Evolutionary conservation across 495 filamentous ascomycete species (phyloP).

Genomic region (Neurospora sp.): DNA sequence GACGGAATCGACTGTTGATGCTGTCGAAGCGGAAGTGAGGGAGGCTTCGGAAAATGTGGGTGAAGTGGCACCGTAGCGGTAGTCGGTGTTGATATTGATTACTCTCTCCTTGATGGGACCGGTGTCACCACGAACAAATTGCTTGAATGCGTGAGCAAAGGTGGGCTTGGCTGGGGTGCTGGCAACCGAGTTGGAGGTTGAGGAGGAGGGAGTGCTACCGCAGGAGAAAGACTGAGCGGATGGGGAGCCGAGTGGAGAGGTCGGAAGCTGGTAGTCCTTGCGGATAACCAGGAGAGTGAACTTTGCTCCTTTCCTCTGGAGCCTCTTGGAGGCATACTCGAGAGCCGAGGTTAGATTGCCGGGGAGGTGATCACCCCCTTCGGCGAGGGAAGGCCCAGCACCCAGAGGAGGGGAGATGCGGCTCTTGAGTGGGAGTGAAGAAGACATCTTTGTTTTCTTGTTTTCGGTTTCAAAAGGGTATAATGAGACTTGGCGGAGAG

Average conservation of each 20-base stretch:
- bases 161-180: conserved; percentile 16
- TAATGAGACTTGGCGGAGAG: not conserved
- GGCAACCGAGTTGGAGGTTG: conserved; percentile 16
- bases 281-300: conserved; percentile 41
- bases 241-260: conserved; percentile 10
- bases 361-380: conserved; percentile 34
- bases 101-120: conserved; percentile 17
- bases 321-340: conserved; percentile 40
- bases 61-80: conserved; percentile 16
- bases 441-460: not conserved
- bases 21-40: conserved; percentile 11
- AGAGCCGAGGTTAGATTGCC: conserved; percentile 31
- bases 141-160: conserved; percentile 25
- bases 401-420: conserved; percentile 47
- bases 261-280: conserved; percentile 38
- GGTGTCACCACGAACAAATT: conserved; percentile 28
- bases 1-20: conserved; percentile 9
- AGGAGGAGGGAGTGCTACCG: conserved; percentile 4
- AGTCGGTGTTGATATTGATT: conserved; percentile 14
- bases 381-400: conserved; percentile 39
- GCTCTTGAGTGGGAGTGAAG: conserved; percentile 30
- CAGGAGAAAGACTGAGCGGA: not conserved
- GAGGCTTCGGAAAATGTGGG: conserved; percentile 22
- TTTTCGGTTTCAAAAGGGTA: not conserved
- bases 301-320: conserved; percentile 35